phyloP scores from a whole-genome alignment of 1,139 yeast species.

The Saccharomycopsis hybrid region DNA sequence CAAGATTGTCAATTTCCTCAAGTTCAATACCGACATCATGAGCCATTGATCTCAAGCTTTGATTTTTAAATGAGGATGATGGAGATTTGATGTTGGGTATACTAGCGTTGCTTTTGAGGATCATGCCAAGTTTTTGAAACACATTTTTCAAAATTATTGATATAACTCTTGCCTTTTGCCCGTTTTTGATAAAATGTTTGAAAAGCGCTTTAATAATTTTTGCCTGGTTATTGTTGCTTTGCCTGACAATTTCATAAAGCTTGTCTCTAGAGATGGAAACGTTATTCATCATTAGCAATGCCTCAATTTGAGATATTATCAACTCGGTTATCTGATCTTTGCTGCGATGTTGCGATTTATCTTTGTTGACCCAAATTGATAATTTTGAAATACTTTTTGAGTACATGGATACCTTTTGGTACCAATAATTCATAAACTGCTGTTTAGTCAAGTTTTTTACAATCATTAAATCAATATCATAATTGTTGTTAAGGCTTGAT shows the following conservation, averaged over 20 bases:
- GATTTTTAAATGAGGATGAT: too few species aligned
- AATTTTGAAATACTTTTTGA: constrained; percentile 10
- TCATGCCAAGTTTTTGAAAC: neutral
- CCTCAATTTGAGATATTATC: constrained; percentile 34
- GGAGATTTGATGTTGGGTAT: too few species aligned
- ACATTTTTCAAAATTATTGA: constrained; percentile 28
- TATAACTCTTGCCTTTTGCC: constrained; percentile 33
- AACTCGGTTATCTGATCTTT: constrained; percentile 30
- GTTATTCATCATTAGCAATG: constrained; percentile 38
- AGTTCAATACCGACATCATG: too few species aligned
- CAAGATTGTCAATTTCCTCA: too few species aligned
- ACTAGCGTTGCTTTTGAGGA: neutral
- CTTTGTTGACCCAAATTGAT: constrained; percentile 6
- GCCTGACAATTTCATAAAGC: constrained; percentile 32
- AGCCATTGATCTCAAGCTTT: too few species aligned
- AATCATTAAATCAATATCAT: constrained; percentile 11
- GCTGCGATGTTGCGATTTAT: too few species aligned
- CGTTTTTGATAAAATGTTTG: constrained; percentile 34
- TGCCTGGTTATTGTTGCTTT: constrained; percentile 33
- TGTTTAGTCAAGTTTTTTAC: constrained; percentile 4
- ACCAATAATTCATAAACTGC: constrained; percentile 8
- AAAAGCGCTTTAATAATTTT: constrained; percentile 34
- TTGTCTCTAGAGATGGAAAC: constrained; percentile 35
- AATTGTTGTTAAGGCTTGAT: neutral
- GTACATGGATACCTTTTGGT: constrained; percentile 5